Evolutionary conservation across 805 yeast genomes (phyloP), one percentile per base, ranked within the genome.

Genomic region (Monosporozyma servazzii): DNA sequence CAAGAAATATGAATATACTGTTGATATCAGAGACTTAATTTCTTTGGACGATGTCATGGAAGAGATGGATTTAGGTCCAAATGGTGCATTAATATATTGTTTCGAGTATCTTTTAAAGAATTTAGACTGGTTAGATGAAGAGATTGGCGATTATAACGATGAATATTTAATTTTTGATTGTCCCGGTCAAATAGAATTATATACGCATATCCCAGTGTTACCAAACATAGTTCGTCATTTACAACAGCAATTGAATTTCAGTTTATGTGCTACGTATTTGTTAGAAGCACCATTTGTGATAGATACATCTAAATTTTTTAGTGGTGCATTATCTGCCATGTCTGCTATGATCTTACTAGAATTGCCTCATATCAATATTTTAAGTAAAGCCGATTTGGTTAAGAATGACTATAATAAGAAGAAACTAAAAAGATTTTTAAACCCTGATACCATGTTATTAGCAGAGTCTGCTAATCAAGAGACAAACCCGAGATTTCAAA

Each of bases 271-370:
- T 23, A 81, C 96, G 0, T 93, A 93, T 68, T 71, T 93, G 45
- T 70, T 93, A 54, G 99, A 93, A 65, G 96, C 98, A 0, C 91
- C 98, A 3, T 93, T 93, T 68, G 86, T 91, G 45, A 75, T 91
- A 52, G 99, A 93, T 66, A 77, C 81, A 45, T 79, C 96, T 10
- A 95, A 95, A 69, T 93, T 89, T 68, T 93, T 93, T 67, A 84
- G 95, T 50, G 99, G 99, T 2, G 95, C 96, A 0, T 73, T 93
- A 53, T 81, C 90, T 65, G 99, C 99, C 20, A 93, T 93, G 99
- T 84, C 95, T 21, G 96, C 99, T 1, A 93, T 93, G 99, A 88
- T 93, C 29, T 74, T 93, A 53, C 74, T 93, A 48, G 99, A 93
- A 67, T 75, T 91, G 42, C 99, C 99, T 15, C 99, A 93, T 65